phyloP scores from a whole-genome alignment of 2,329 filamentous ascomycete genomes.

The Leptographium radiaticola region DNA sequence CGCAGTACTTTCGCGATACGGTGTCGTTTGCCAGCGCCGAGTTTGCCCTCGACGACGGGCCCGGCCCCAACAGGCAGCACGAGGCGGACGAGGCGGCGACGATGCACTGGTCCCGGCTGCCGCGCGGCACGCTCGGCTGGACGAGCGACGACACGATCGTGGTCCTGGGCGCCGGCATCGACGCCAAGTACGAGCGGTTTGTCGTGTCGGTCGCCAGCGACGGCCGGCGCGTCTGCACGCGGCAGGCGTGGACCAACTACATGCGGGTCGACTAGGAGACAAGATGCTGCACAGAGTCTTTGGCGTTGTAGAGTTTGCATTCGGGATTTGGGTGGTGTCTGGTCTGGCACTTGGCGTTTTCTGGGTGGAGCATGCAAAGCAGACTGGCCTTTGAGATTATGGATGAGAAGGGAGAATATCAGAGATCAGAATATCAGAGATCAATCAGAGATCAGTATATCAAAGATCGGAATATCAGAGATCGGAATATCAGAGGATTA shows the following conservation, averaged over 20 bases:
- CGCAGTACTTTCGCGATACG: conserved; percentile 74
- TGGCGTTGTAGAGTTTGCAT: background rate
- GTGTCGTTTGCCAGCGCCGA: conserved; percentile 73
- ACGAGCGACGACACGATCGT: conserved; percentile 58
- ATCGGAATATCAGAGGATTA: no score
- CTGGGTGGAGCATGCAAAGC: background rate
- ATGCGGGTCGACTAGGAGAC: conserved; percentile 21
- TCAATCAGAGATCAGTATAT: no score
- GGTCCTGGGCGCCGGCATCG: conserved; percentile 65
- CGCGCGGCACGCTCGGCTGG: conserved; percentile 83
- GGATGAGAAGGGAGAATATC: background rate
- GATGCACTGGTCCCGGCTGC: conserved; percentile 42
- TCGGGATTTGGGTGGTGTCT: background rate
- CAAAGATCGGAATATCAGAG: background rate
- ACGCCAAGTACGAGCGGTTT: conserved; percentile 83
- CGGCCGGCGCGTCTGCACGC: conserved; percentile 50
- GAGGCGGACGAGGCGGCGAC: conserved; percentile 25
- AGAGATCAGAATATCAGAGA: background rate
- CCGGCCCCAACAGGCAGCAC: conserved; percentile 18
- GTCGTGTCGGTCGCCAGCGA: conserved; percentile 54
- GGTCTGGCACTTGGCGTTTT: background rate
- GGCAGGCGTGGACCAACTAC: conserved; percentile 77
- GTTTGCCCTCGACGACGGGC: conserved; percentile 67
- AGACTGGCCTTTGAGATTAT: no score
- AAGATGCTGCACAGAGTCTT: background rate